Conservation (phyloP, 2,329 filamentous ascomycete species). For the Colletotrichum eleusines region DNA sequence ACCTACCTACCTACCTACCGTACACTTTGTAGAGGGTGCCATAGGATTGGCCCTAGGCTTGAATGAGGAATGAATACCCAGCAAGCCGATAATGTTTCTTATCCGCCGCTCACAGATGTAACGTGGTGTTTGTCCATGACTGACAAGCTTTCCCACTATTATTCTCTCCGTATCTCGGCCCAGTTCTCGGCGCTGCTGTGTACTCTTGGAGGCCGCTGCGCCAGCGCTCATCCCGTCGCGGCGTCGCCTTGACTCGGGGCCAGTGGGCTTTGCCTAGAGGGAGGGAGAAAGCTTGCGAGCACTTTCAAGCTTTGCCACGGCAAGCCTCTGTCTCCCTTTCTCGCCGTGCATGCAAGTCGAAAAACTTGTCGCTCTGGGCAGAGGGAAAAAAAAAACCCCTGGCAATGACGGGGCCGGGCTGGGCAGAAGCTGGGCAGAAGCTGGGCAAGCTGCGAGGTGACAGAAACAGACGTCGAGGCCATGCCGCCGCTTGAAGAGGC, state of each 20-base stretch:
- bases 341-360: not conserved
- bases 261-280: not conserved
- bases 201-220: constrained; percentile 21
- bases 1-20: too few species aligned
- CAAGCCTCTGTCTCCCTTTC: not conserved
- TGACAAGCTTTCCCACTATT: constrained; percentile 29
- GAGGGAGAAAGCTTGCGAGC: not conserved
- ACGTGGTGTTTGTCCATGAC: constrained; percentile 27
- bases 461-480: constrained; percentile 18
- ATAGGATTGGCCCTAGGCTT: not conserved
- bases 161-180: constrained; percentile 13
- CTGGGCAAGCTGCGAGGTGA: constrained; percentile 16
- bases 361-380: not conserved
- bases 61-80: not conserved
- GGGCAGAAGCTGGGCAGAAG: constrained; percentile 23
- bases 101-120: constrained; percentile 15
- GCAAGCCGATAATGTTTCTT: not conserved
- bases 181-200: constrained; percentile 30
- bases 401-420: too few species aligned
- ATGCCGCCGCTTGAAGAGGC: not conserved
- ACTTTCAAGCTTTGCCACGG: constrained; percentile 25
- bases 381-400: too few species aligned
- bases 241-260: constrained; percentile 31
- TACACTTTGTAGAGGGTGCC: too few species aligned
- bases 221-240: constrained; percentile 29